Percentiles rank a stretch among this genome's conserved stretches.
These are phyloP conservation scores for Pelargonium exstipulatum DNA, from an alignment of 441 rosid species.

Conservation along the genomic window DNA sequence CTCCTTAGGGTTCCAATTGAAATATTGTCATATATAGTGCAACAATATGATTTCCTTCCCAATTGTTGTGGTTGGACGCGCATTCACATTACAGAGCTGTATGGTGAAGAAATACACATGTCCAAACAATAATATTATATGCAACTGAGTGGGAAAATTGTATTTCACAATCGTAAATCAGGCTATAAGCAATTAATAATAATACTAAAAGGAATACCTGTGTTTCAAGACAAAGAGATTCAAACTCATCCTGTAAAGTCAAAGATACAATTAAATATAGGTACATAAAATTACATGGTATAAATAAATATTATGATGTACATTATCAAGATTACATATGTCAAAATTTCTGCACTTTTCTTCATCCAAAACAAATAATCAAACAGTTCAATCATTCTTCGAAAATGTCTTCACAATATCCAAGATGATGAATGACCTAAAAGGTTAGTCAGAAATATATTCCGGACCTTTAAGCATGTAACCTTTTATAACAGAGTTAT, in stretches of 20 bases:
- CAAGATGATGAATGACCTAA: not conserved
- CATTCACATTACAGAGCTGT: not conserved
- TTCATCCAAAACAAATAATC: not conserved
- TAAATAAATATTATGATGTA: not conserved
- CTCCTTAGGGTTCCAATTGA: no score
- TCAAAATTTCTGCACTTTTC: not conserved
- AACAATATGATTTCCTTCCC: not conserved
- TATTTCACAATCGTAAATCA: not conserved
- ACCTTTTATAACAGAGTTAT: not conserved
- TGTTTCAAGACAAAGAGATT: conserved; percentile 44
- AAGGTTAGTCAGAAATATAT: not conserved
- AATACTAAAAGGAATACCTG: conserved; percentile 34
- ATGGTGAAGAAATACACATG: not conserved
- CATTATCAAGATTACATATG: not conserved
- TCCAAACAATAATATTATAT: not conserved
- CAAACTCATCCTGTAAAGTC: conserved; percentile 49
- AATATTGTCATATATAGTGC: no score
- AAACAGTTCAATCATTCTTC: not conserved
- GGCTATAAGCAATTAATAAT: not conserved
- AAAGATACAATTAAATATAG: conserved; percentile 19
- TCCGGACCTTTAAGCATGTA: not conserved
- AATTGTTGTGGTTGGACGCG: not conserved
- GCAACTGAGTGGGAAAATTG: not conserved
- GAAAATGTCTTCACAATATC: not conserved
- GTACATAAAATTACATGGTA: not conserved